phyloP scores from a whole-genome alignment of 106 monocot genomes.

The Alisma plantagoaquatica region DNA sequence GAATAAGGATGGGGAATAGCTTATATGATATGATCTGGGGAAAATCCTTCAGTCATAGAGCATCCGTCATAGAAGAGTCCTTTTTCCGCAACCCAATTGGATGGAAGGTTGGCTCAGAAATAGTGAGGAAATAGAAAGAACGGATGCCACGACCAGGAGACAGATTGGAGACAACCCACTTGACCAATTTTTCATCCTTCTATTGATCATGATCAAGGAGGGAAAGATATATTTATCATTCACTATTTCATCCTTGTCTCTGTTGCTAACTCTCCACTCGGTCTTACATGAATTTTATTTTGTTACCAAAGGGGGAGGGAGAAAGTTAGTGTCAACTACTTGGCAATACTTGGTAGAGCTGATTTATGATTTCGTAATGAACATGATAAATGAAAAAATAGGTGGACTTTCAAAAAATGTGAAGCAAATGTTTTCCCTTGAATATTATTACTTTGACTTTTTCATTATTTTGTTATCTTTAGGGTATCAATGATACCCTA shows the following conservation, averaged over 20 bases:
- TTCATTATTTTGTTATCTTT: no score
- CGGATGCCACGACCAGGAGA: no score
- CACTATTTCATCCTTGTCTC: conserved; percentile 8
- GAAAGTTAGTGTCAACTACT: conserved; percentile 12
- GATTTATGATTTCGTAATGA: conserved; percentile 8
- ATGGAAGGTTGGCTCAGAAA: no score
- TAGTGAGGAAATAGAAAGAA: no score
- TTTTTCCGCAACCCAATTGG: no score
- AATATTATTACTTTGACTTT: no score
- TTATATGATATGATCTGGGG: no score
- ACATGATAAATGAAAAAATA: conserved; percentile 10
- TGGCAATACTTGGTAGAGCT: conserved; percentile 13
- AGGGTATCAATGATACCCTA: no score
- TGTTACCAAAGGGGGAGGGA: conserved; percentile 9
- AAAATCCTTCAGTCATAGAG: no score
- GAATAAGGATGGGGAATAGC: no score
- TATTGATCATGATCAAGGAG: conserved; percentile 3
- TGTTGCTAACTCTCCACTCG: conserved; percentile 4
- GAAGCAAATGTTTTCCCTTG: background rate
- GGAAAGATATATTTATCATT: conserved; percentile 4
- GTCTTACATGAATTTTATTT: conserved; percentile 7
- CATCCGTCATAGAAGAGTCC: no score
- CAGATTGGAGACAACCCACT: no score
- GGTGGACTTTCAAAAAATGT: conserved; percentile 7
- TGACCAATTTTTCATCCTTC: background rate